A percentile compares a stretch with the other conserved stretches of the same genome.
Evolutionary conservation across 1,139 yeast species (phyloP).

Genomic region (Hyphopichia buzzinii): DNA sequence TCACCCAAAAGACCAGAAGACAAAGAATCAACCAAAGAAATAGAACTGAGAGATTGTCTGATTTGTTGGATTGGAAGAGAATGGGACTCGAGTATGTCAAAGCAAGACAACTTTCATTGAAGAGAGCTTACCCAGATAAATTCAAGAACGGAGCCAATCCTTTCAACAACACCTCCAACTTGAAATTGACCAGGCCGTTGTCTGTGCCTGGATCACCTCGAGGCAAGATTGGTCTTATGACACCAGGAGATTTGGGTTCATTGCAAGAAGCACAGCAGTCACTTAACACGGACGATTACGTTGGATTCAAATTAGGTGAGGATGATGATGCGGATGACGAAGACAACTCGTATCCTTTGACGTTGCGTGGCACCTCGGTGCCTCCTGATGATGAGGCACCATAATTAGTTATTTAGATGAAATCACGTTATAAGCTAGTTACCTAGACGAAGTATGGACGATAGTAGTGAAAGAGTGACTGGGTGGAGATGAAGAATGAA

Average conservation of each 20-base stretch:
- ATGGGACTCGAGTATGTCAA: constrained; percentile 96
- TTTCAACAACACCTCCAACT: constrained; percentile 49
- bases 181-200: constrained; percentile 85
- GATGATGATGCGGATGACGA: constrained; percentile 41
- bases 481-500: too few relatives aligned
- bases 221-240: constrained; percentile 64
- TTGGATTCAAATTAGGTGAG: constrained; percentile 71
- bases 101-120: constrained; percentile 88
- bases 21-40: constrained; percentile 98
- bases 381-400: constrained; percentile 28
- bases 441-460: too few relatives aligned
- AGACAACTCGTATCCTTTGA: constrained; percentile 35
- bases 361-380: constrained; percentile 45
- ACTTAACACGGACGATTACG: constrained; percentile 77
- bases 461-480: too few relatives aligned
- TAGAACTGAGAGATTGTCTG: constrained; percentile 91
- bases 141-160: constrained; percentile 66
- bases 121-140: constrained; percentile 90
- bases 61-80: constrained; percentile 93
- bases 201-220: constrained; percentile 97
- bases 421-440: too few relatives aligned
- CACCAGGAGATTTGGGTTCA: constrained; percentile 98
- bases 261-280: constrained; percentile 80
- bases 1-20: constrained; percentile 85
- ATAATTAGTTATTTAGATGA: too few relatives aligned